These are phyloP conservation scores for Hemerocallis citrina DNA, from an alignment of 106 monocot species.

Conservation along the genomic window DNA sequence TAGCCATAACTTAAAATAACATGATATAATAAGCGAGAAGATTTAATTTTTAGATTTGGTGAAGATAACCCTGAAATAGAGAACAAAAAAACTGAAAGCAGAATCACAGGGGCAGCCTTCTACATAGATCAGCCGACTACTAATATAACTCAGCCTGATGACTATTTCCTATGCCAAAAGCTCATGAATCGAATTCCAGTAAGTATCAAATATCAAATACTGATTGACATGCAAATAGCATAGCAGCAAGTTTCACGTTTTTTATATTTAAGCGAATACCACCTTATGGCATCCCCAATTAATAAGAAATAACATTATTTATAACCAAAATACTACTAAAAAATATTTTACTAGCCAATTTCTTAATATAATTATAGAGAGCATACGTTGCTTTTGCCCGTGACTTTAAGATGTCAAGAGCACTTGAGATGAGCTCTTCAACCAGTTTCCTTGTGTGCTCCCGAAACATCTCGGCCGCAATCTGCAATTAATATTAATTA, in stretches of 20 bases:
- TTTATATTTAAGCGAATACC: no score
- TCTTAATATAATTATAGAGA: slow-evolving; percentile 1
- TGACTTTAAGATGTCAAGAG: slow-evolving; percentile 67
- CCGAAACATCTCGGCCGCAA: slow-evolving; percentile 90
- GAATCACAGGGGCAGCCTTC: neutral
- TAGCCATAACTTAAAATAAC: neutral
- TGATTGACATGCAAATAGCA: neutral
- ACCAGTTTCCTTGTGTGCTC: slow-evolving; percentile 60
- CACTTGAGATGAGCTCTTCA: slow-evolving; percentile 71
- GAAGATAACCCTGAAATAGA: neutral
- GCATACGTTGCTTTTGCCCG: slow-evolving; percentile 60
- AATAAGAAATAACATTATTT: no score
- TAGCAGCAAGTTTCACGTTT: no score
- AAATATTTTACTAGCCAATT: no score
- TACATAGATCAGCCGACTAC: neutral
- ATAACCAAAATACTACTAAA: no score
- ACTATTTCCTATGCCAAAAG: no score
- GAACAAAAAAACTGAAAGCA: neutral
- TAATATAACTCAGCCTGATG: no score
- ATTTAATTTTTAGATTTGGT: neutral
- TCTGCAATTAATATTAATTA: slow-evolving; percentile 34
- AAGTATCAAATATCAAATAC: neutral
- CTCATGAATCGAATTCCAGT: neutral
- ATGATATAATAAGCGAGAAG: neutral
- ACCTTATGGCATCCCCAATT: no score